Percentiles rank a stretch among this genome's conserved stretches.
Evolutionary conservation across 169 alveolate genomes (phyloP).

Genomic region (Plasmodium cynomolgi): DNA sequence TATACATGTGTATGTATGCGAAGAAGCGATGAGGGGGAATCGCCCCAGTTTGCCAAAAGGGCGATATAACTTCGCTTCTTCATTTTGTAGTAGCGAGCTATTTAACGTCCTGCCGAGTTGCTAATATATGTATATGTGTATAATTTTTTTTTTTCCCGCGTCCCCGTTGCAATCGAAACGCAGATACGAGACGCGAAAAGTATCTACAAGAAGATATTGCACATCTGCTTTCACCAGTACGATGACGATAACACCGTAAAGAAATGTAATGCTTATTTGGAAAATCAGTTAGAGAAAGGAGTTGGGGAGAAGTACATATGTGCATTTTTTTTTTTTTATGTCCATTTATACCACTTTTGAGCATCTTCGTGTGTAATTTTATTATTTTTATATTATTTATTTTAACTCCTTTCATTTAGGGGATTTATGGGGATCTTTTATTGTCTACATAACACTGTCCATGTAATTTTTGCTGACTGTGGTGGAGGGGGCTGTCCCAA

Average conservation of each 20-base stretch:
- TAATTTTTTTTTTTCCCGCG: neutral
- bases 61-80: neutral
- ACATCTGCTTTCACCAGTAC: slow-evolving; percentile 60
- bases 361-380: neutral
- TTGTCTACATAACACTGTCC: slow-evolving; percentile 57
- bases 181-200: slow-evolving; percentile 62
- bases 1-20: neutral
- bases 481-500: neutral
- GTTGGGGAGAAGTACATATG: neutral
- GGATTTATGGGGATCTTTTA: slow-evolving; percentile 75
- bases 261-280: slow-evolving; percentile 27
- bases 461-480: slow-evolving; percentile 13
- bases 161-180: neutral
- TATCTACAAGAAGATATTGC: slow-evolving; percentile 40
- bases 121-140: neutral
- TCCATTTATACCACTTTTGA: neutral
- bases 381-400: neutral
- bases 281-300: neutral
- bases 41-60: neutral
- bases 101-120: neutral
- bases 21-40: neutral
- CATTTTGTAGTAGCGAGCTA: neutral
- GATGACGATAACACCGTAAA: slow-evolving; percentile 54
- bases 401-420: slow-evolving; percentile 10
- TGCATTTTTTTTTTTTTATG: neutral